Conservation (phyloP, 2,329 filamentous ascomycete genomes). For the Boeremia exigua region DNA sequence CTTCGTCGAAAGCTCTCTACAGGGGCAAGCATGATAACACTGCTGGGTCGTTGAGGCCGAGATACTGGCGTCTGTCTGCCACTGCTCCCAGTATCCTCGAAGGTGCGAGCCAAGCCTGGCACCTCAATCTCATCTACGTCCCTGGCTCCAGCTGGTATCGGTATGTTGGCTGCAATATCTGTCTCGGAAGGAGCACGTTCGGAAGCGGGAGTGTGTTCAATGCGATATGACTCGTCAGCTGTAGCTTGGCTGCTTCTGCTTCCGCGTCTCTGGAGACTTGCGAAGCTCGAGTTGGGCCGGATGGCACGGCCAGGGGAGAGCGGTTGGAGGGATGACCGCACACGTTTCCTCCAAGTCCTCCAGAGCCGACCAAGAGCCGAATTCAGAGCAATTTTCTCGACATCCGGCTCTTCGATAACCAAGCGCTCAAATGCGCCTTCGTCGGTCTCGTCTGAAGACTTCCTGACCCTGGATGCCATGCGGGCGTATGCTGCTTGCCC, state of each 20-base stretch:
- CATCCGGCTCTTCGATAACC: conserved; percentile 87
- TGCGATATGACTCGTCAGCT: conserved; percentile 28
- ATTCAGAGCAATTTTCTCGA: conserved; percentile 91
- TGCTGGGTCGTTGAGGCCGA: conserved; percentile 34
- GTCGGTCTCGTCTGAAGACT: conserved; percentile 55
- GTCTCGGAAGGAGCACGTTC: conserved; percentile 55
- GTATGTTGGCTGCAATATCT: conserved; percentile 64
- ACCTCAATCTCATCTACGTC: conserved; percentile 84
- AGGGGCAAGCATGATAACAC: conserved; percentile 38
- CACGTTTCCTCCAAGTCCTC: conserved; percentile 92
- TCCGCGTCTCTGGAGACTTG: conserved; percentile 38
- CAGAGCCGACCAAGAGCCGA: conserved; percentile 86
- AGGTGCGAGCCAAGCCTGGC: conserved; percentile 71
- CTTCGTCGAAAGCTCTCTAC: conserved; percentile 27
- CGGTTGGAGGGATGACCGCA: conserved; percentile 55
- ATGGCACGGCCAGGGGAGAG: conserved; percentile 37
- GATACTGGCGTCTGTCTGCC: conserved; percentile 35
- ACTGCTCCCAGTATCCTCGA: conserved; percentile 55
- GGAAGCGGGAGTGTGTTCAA: conserved; percentile 35
- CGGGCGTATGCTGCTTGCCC: conserved; percentile 82
- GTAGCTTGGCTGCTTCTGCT: conserved; percentile 41
- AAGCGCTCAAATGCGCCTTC: conserved; percentile 68
- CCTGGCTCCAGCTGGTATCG: conserved; percentile 70
- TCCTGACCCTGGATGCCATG: conserved; percentile 50
- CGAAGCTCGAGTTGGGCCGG: conserved; percentile 36